Evolutionary conservation across 257 asterid species (phyloP), one percentile per base, ranked within the genome.

Genomic region (Jacaranda mimosifolia): DNA sequence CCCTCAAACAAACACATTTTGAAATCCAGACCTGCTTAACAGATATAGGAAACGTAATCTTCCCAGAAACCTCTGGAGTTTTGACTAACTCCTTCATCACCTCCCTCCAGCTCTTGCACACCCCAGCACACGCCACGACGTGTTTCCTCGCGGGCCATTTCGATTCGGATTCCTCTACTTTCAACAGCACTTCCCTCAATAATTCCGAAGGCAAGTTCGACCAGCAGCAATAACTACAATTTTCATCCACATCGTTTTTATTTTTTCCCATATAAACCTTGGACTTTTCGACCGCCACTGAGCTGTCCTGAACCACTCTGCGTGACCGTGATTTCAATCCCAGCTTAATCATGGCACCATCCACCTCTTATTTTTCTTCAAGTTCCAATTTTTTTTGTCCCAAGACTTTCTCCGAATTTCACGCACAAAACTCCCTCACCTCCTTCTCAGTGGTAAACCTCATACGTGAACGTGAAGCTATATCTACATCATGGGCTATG

Each of bases 71-170:
- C 83, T 92, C 91, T 12, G 92, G 98, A 63, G 81, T 81, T 60
- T 76, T 73, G 0, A 92, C 97, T 32, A 91, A 56, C 83, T 92
- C 98, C 89, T 89, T 89, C 90, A 94, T 84, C 77, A 85, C 83
- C 67, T 92, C 89, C 82, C 98, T 91, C 98, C 97, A 94, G 83
- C 87, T 88, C 78, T 83, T 87, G 75, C 98, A 94, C 42, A 94
- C 98, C 10, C 97, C 96, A 0, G 97, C 94, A 83, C 96, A 91
- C 65, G 97, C 93, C 81, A 92, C 95, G 6, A 94, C 98, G 73
- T 85, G 87, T 74, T 86, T 91, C 75, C 98, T 94, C 32, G 79
- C 82, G 67, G 97, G 97, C 95, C 97, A 91, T 59, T 87, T 86
- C 0, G 87, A 72, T 73, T 86, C 97, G 14, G 87, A 81, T 53